Conservation (phyloP, 768 basidiomycete species). For the Calocera cornea region DNA sequence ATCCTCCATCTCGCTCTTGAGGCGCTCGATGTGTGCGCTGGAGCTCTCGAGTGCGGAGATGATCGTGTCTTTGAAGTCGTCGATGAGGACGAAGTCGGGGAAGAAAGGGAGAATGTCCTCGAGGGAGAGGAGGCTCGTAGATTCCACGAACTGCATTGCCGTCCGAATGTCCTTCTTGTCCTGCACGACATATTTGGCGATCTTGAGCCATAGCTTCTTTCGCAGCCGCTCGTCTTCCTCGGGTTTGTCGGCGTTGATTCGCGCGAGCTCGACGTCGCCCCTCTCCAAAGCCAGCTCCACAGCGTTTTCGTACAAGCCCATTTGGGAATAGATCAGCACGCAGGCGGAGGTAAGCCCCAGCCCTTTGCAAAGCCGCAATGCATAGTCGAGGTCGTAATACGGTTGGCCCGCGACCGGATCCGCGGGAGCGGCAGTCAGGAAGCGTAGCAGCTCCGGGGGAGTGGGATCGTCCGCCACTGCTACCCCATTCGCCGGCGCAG, state of each 20-base stretch:
- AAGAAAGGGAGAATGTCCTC: constrained; percentile 99
- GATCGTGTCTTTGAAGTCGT: constrained; percentile 99
- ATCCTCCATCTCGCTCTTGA: constrained; percentile 93
- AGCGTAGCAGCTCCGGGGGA: constrained; percentile 33
- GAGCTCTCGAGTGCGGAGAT: constrained; percentile 91
- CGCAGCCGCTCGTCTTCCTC: constrained; percentile 63
- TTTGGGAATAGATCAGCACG: constrained; percentile 92
- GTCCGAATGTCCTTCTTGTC: constrained; percentile 97
- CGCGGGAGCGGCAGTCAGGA: constrained; percentile 66
- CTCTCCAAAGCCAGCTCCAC: constrained; percentile 90
- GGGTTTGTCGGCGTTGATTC: constrained; percentile 87
- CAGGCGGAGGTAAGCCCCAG: constrained; percentile 72
- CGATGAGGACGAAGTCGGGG: constrained; percentile 97
- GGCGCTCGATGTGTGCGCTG: constrained; percentile 72
- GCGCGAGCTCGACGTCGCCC: constrained; percentile 89
- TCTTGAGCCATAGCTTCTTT: constrained; percentile 96
- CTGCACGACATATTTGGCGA: constrained; percentile 95
- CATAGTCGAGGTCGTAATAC: constrained; percentile 95
- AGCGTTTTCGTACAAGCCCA: constrained; percentile 93
- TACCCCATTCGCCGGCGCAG: not conserved
- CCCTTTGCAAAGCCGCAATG: constrained; percentile 78
- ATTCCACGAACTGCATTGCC: constrained; percentile 96
- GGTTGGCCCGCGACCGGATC: constrained; percentile 75
- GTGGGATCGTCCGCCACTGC: not conserved
- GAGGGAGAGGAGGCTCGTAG: constrained; percentile 88